phyloP scores from a whole-genome alignment of 129 eudicot species.

The Cynara cardunculus region DNA sequence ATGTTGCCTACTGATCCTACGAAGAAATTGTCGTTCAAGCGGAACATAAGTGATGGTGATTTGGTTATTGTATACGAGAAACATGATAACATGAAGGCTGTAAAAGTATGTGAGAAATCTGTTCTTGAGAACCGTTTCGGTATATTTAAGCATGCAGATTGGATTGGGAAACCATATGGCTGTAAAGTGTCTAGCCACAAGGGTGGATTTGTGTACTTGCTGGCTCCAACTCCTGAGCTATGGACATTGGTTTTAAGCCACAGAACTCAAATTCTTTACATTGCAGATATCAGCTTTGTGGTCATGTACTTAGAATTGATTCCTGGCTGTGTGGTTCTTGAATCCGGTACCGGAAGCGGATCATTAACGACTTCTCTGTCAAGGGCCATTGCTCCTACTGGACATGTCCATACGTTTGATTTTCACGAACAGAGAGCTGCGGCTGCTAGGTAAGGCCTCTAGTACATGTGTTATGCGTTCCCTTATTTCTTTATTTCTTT shows the following conservation, averaged over 20 bases:
- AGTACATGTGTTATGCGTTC: neutral
- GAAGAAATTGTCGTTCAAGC: conserved; percentile 53
- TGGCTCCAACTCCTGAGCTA: conserved; percentile 92
- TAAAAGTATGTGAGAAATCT: conserved; percentile 51
- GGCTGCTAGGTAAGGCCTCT: conserved; percentile 68
- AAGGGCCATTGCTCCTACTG: conserved; percentile 79
- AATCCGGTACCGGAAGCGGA: conserved; percentile 96
- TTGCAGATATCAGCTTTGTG: conserved; percentile 92
- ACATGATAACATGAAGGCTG: conserved; percentile 75
- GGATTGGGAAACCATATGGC: conserved; percentile 88
- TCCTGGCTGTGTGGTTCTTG: conserved; percentile 89
- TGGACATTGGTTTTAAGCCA: conserved; percentile 96
- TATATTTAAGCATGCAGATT: conserved; percentile 72
- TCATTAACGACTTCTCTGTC: conserved; percentile 80
- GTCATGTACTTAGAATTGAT: conserved; percentile 82
- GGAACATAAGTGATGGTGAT: conserved; percentile 59
- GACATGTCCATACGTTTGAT: conserved; percentile 89
- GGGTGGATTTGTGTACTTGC: conserved; percentile 78
- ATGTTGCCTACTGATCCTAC: conserved; percentile 49
- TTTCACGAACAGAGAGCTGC: conserved; percentile 89
- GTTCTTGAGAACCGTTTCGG: conserved; percentile 83
- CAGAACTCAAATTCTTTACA: conserved; percentile 85
- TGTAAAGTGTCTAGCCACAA: conserved; percentile 77
- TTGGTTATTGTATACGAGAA: conserved; percentile 81
- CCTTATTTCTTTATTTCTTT: neutral